A percentile compares a stretch with the other conserved stretches of the same genome.
Conservation (phyloP, 352 stramenopile genomes). For the Globisporangium canariense region DNA sequence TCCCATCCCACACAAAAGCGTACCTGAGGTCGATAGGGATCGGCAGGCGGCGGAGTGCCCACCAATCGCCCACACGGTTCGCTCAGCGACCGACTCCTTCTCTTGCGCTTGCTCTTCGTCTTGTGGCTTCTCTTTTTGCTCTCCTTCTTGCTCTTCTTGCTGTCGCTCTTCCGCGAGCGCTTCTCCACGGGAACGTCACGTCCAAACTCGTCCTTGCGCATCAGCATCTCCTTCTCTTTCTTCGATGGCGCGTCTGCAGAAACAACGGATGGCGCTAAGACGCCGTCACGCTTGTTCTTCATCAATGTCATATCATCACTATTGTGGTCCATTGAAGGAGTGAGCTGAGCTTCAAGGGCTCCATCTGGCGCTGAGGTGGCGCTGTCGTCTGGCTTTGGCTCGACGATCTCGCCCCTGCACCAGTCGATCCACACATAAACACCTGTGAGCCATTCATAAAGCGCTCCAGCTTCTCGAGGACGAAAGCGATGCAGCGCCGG, state of each 20-base stretch:
- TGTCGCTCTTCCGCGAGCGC: slow-evolving; percentile 15
- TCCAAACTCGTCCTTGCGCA: slow-evolving; percentile 79
- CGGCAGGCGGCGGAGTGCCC: slow-evolving; percentile 48
- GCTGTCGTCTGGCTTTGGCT: slow-evolving; percentile 14
- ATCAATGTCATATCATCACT: slow-evolving; percentile 1
- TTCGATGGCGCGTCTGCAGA: slow-evolving; percentile 10
- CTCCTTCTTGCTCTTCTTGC: slow-evolving; percentile 20
- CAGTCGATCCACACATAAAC: background rate
- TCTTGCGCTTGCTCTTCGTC: slow-evolving; percentile 14
- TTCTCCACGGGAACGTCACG: slow-evolving; percentile 40
- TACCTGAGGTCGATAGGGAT: slow-evolving; percentile 66
- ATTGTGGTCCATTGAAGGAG: background rate
- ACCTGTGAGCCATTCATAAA: background rate
- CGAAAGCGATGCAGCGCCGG: background rate
- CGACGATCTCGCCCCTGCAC: slow-evolving; percentile 29
- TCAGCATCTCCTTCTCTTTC: slow-evolving; percentile 19
- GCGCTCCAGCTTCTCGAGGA: background rate
- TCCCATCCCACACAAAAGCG: background rate
- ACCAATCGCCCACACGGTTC: slow-evolving; percentile 18
- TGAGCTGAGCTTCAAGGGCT: background rate
- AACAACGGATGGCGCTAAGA: background rate
- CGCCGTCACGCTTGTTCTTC: background rate
- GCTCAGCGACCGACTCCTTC: slow-evolving; percentile 14
- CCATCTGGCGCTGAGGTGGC: background rate
- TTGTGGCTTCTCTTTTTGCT: slow-evolving; percentile 24